phyloP scores from a whole-genome alignment of 75 land plant genomes.

The Chamaecyparis obtusa region DNA sequence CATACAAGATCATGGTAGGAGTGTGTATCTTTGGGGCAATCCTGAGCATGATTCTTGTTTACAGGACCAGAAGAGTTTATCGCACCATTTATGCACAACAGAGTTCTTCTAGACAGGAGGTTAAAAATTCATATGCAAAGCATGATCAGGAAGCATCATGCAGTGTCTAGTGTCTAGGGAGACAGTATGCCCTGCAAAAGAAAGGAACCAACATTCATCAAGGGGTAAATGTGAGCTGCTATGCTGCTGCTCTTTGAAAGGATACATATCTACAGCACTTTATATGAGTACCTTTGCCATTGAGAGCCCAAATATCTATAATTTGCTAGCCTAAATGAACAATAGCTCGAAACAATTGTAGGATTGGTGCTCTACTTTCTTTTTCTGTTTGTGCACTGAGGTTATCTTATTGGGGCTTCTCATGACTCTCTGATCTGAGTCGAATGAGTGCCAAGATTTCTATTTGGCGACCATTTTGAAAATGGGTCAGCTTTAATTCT shows the following conservation, averaged over 20 bases:
- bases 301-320: not conserved
- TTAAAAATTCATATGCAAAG: not conserved
- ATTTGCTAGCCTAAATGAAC: not conserved
- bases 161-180: not conserved
- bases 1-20: conserved; percentile 76
- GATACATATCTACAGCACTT: not conserved
- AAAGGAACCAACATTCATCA: not conserved
- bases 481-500: not conserved
- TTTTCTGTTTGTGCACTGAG: not conserved
- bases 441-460: not conserved
- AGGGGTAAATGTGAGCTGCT: not conserved
- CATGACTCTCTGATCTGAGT: not conserved
- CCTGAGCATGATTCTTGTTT: conserved; percentile 56
- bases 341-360: not conserved
- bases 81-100: conserved; percentile 51
- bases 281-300: not conserved
- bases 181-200: not conserved
- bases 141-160: not conserved
- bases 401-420: not conserved
- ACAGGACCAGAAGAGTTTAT: conserved; percentile 77
- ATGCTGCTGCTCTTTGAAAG: not conserved
- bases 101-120: not conserved
- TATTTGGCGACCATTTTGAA: not conserved
- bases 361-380: not conserved
- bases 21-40: conserved; percentile 67